Conservation (phyloP, 495 filamentous ascomycete species). For the Cetradonia linearis region DNA sequence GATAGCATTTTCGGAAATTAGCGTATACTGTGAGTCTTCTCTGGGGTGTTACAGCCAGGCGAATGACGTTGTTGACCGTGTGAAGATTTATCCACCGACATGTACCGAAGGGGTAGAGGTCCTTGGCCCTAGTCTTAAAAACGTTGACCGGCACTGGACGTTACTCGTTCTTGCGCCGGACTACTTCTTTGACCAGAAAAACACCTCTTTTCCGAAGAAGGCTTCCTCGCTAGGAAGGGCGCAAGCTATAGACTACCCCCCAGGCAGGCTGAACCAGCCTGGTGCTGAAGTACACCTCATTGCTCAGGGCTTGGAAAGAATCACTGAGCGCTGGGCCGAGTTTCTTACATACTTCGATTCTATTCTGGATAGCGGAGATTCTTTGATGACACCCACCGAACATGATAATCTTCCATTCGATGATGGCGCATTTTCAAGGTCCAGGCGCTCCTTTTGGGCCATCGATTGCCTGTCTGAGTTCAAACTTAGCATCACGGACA, state of each 20-base stretch:
- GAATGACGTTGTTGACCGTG: not conserved
- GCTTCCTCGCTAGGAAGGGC: conserved; percentile 19
- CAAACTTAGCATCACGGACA: conserved; percentile 25
- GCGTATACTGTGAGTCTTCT: conserved; percentile 21
- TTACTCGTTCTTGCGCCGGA: conserved; percentile 24
- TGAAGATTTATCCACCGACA: conserved; percentile 17
- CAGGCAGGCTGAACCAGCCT: conserved; percentile 18
- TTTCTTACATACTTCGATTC: conserved; percentile 27
- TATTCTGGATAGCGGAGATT: conserved; percentile 23
- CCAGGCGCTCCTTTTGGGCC: conserved; percentile 29
- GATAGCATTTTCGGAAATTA: conserved; percentile 26
- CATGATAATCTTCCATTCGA: conserved; percentile 29
- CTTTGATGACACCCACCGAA: conserved; percentile 25
- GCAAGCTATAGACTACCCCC: conserved; percentile 20
- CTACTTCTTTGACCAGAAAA: conserved; percentile 23
- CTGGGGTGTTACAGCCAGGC: not conserved
- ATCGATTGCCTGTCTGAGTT: conserved; percentile 28
- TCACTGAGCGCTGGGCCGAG: conserved; percentile 26
- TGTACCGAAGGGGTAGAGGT: conserved; percentile 2
- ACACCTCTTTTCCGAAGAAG: conserved; percentile 22
- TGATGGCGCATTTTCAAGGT: conserved; percentile 28
- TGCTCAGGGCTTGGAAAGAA: conserved; percentile 23
- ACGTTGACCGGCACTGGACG: conserved; percentile 17
- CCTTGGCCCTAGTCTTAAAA: not conserved
- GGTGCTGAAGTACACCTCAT: conserved; percentile 25